phyloP scores from a whole-genome alignment of 345 rosid genomes.

The Melaleuca alternifolia region DNA sequence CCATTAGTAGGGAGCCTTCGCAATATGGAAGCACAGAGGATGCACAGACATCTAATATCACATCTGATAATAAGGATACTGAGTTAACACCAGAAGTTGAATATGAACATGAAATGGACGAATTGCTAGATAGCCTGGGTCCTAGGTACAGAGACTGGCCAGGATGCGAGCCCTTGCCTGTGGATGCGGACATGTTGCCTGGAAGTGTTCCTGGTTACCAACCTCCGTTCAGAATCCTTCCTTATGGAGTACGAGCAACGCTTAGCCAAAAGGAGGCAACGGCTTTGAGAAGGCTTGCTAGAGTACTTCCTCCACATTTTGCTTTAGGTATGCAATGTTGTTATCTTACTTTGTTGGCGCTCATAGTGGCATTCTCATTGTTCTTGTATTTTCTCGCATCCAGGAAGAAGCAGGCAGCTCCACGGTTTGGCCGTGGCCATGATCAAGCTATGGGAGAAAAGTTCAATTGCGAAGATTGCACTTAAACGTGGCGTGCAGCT shows the following conservation, averaged over 20 bases:
- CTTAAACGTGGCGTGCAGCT: conserved; percentile 88
- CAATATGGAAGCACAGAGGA: conserved; percentile 6
- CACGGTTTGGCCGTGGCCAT: conserved; percentile 91
- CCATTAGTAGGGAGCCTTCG: conserved; percentile 6
- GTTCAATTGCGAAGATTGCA: conserved; percentile 76
- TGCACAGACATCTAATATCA: conserved; percentile 12
- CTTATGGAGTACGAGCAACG: conserved; percentile 78
- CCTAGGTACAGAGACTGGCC: conserved; percentile 90
- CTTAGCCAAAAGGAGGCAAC: conserved; percentile 62
- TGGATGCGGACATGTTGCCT: conserved; percentile 93
- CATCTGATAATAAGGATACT: conserved; percentile 14
- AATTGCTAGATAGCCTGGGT: conserved; percentile 70
- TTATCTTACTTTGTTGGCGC: neutral
- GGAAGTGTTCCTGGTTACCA: conserved; percentile 67
- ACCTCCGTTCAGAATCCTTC: conserved; percentile 85
- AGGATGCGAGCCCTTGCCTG: conserved; percentile 74
- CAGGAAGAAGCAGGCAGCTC: conserved; percentile 86
- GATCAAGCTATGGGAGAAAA: conserved; percentile 73
- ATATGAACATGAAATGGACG: conserved; percentile 74
- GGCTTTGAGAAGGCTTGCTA: conserved; percentile 64
- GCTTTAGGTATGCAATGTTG: conserved; percentile 53
- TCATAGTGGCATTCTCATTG: conserved; percentile 1
- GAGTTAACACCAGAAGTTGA: conserved; percentile 25
- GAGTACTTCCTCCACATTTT: conserved; percentile 90
- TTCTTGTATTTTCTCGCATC: conserved; percentile 8